Base-by-base conservation (phyloP, 1,284 basidiomycete species). In the Earliella scabrosa region DNA sequence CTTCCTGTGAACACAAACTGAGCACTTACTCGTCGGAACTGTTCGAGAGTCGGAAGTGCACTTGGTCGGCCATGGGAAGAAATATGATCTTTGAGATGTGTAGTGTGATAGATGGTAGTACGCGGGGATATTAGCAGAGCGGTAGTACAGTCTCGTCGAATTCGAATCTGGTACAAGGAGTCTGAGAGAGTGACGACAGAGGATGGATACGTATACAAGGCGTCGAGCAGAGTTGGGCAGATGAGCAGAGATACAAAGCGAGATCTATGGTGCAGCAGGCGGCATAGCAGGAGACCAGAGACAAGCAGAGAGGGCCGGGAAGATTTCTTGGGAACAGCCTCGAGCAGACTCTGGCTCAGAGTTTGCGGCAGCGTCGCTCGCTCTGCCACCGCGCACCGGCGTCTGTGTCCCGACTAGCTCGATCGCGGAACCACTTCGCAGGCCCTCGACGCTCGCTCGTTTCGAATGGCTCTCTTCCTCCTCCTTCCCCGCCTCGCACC, bases 1-100 rank as follows among this genome's bases (percentile, higher is more conserved):
- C 36, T 23, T 26, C 27, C n/a, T 45, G 18, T 26, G 24, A 27
- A 10, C 2, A 4, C 8, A 23, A 23, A 18, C 26, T 29, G 31
- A 32, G n/a, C 5, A 58, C 61, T 60, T 40, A 63, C 61, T 63
- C 61, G 43, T 63, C 58, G 4, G 61, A 63, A 35, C 61, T 60
- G 40, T 60, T 60, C 5, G 61, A 63, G 31, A 58, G 54, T 16
- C 61, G 55, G n/a, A 52, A 53, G 16, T 55, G 54, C 9, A 50
- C 13, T 13, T 51, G 58, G 7, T 59, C 56, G 16, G 61, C 51
- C 56, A 60, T 63, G 32, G 10, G 8, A 8, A 18, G 13, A 18
- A 35, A 6, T 8, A 29, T 50, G n/a, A n/a, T 32, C 23, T 10
- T 43, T 11, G 10, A 10, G 29, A 34, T 23, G 43, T 24, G 23